Evolutionary conservation across 2,329 filamentous ascomycete species (phyloP), one percentile per base, ranked within the genome.

Genomic region (Pestalotiopsis sp.): DNA sequence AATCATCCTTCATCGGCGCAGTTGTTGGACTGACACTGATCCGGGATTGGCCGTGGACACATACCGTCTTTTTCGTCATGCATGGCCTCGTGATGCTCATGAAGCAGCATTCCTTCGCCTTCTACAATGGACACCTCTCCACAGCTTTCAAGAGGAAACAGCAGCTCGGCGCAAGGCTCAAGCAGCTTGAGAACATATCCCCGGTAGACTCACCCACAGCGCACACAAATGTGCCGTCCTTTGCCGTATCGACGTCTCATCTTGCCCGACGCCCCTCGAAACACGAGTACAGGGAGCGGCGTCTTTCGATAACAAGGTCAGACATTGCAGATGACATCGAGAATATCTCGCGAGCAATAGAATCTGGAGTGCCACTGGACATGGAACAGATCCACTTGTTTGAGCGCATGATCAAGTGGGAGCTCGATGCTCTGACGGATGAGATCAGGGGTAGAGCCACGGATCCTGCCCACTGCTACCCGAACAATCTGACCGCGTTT

Each of bases 31-130:
- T 92, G 82, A 91, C 92, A 0, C 85, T 92, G 64, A 86, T 90
- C 75, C 86, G 92, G 4, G 88, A 93, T 65, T 95, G 92, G 93
- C 91, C 92, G 1, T 95, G 93, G 93, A 93, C 92, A 14, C 92
- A 94, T 75, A 93, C 91, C 1, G 90, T 94, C 20, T 94, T 67
- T 36, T 70, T 70, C 65, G 67, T 70, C 23, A 59, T 70, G 39
- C 69, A 70, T 75, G 89, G 89, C 14, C 81, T 95, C 67, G 88
- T 92, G 3, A 91, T 94, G 85, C 77, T 95, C 27, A 95, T 95
- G 93, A 95, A 95, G 82, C 92, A 94, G 79, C 93, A 94, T 77
- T 92, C 90, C 20, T 94, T 93, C 75, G 86, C 91, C 4, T 93
- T 93, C 73, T 94, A 93, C 79, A 95, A 94, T 73, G 92, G 93